Evolutionary conservation across 1,284 basidiomycete genomes (phyloP), one percentile per base, ranked within the genome.

Genomic region (Ustilago curta): DNA sequence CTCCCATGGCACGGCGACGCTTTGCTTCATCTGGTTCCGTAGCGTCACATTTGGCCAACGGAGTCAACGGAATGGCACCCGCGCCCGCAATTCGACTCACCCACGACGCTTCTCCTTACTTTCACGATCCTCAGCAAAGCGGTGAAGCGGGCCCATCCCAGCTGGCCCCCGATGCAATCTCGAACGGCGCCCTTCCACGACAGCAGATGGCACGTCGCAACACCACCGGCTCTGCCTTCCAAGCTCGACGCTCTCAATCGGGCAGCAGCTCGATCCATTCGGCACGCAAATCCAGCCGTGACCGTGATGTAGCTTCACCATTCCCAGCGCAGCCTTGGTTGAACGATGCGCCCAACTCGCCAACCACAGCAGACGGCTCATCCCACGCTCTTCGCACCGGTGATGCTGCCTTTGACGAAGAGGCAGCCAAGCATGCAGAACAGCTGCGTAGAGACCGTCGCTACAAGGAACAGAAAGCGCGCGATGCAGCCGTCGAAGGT

Each of bases 371-470:
- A 29, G 61, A 73, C 9, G 50, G 58, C 23, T 27, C 65, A 12
- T 54, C 58, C 1, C 73, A 71, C 35, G 69, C 77, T 16, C 72
- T 82, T 16, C 76, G 77, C 25, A 81, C 79, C 2, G 79, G 77
- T 11, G 80, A 81, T 44, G 75, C 79, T 23, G 77, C 80, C 8
- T 82, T 84, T 40, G 83, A 84, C 56, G 77, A 83, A 48, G 80
- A 83, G 35, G 77, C 80, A 19, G 80, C 79, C 59, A 81, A 80
- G 55, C 78, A 82, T 39, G 80, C 76, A 4, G 77, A 84, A 31
- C 69, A 76, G 60, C 67, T 82, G 47, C 76, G 81, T 16, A 70
- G 80, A 11, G 74, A 78, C 21, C 75, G 80, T 19, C 70, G 79
- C 25, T 77, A 74, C 49, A 82, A 82, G 74, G 78, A 80, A 59